Evolutionary conservation across 352 stramenopile genomes (phyloP).

Genomic region (Aphanomyces euteiches): DNA sequence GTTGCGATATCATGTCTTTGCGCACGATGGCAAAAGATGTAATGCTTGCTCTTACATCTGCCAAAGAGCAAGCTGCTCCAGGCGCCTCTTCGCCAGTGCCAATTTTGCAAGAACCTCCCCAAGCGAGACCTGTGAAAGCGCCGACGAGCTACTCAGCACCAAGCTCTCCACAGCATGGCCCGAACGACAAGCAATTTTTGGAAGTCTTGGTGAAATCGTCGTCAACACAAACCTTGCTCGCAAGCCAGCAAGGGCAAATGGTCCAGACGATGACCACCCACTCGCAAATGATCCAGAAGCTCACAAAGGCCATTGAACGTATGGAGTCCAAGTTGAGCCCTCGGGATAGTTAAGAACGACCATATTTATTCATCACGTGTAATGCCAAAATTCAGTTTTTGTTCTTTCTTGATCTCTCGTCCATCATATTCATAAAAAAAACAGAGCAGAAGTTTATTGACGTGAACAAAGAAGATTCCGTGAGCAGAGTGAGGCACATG

Average conservation of each 20-base stretch:
- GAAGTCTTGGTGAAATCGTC: constrained; percentile 7
- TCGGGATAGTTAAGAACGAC: neutral
- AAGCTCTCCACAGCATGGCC: neutral
- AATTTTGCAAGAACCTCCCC: constrained; percentile 1
- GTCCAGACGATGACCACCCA: constrained; percentile 8
- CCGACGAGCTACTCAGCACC: neutral
- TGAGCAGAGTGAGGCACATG: too few species aligned
- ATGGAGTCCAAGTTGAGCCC: constrained; percentile 29
- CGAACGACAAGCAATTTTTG: neutral
- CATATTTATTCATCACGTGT: neutral
- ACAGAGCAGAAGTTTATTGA: too few species aligned
- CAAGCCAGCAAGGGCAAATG: constrained; percentile 14
- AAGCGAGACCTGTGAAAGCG: neutral
- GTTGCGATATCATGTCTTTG: neutral
- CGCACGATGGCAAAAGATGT: constrained; percentile 4
- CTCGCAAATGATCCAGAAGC: constrained; percentile 11
- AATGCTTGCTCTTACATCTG: neutral
- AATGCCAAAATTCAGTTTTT: too few species aligned
- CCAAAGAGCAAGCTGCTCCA: neutral
- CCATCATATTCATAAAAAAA: too few species aligned
- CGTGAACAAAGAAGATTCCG: too few species aligned
- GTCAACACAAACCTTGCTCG: constrained; percentile 2
- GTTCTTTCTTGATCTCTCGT: too few species aligned
- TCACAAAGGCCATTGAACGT: constrained; percentile 13
- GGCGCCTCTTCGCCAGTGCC: neutral